Conservation (phyloP, 345 rosid species). For the Limnanthes douglasii region DNA sequence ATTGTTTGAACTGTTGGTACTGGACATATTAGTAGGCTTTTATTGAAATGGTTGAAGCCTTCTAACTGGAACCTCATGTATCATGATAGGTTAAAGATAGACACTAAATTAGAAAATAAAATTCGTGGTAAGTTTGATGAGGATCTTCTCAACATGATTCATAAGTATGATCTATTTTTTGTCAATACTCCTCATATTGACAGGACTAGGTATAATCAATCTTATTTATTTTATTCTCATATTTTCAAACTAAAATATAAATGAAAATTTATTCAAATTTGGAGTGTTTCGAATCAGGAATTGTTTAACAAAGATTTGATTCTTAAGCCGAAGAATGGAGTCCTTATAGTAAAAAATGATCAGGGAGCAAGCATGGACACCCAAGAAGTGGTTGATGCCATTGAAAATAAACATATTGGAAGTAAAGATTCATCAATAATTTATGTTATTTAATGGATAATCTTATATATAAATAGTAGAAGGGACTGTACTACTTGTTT, state of each 20-base stretch:
- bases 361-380: constrained; percentile 91
- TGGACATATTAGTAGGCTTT: constrained; percentile 77
- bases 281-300: constrained; percentile 27
- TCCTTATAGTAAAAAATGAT: constrained; percentile 79
- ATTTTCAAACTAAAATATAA: background rate
- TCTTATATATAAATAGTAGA: too few relatives aligned
- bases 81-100: constrained; percentile 72
- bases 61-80: constrained; percentile 81
- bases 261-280: background rate
- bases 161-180: constrained; percentile 71
- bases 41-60: constrained; percentile 82
- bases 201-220: constrained; percentile 42
- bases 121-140: constrained; percentile 65
- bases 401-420: constrained; percentile 69
- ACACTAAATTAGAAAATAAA: constrained; percentile 51
- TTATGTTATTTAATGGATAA: background rate
- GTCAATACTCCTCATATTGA: constrained; percentile 83
- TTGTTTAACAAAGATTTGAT: constrained; percentile 63
- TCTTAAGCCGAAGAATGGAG: constrained; percentile 82
- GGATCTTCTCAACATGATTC: constrained; percentile 68
- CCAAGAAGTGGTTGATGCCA: constrained; percentile 79
- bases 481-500: too few relatives aligned
- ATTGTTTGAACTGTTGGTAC: constrained; percentile 86
- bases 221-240: background rate
- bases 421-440: too few relatives aligned